Conservation (phyloP, 176 grass and related monocot species). For the Aechmea fasciata region DNA sequence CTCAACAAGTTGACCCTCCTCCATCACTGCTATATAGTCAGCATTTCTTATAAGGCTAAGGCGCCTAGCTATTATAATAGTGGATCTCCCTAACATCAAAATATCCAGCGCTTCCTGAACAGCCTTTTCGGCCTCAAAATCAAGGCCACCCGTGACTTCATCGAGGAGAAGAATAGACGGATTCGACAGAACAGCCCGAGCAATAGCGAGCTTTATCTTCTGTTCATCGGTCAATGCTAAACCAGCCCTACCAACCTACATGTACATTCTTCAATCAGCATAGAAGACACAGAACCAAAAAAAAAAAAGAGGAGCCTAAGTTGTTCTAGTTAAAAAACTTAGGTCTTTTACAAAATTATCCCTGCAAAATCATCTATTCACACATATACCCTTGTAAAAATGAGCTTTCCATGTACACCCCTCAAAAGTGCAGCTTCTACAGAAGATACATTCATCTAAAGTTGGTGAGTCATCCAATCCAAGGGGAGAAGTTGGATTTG, state of each 20-base stretch:
- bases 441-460: no score
- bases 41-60: constrained; percentile 93
- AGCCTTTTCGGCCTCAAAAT: constrained; percentile 98
- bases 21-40: constrained; percentile 99
- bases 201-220: constrained; percentile 97
- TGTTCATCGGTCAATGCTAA: constrained; percentile 83
- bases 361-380: no score
- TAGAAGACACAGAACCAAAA: constrained; percentile 2
- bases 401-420: no score
- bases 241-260: constrained; percentile 87
- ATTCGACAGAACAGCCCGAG: constrained; percentile 89
- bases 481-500: no score
- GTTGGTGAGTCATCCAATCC: no score
- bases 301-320: not conserved
- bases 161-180: constrained; percentile 97
- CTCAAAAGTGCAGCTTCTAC: no score
- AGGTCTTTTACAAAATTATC: no score
- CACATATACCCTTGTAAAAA: no score
- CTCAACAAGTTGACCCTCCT: constrained; percentile 97
- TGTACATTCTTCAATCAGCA: constrained; percentile 19
- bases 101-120: constrained; percentile 96
- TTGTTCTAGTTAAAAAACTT: constrained; percentile 16
- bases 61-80: constrained; percentile 99
- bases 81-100: constrained; percentile 98
- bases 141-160: constrained; percentile 93